Conservation (phyloP, 2,329 filamentous ascomycete species). For the Penicillium sp. region DNA sequence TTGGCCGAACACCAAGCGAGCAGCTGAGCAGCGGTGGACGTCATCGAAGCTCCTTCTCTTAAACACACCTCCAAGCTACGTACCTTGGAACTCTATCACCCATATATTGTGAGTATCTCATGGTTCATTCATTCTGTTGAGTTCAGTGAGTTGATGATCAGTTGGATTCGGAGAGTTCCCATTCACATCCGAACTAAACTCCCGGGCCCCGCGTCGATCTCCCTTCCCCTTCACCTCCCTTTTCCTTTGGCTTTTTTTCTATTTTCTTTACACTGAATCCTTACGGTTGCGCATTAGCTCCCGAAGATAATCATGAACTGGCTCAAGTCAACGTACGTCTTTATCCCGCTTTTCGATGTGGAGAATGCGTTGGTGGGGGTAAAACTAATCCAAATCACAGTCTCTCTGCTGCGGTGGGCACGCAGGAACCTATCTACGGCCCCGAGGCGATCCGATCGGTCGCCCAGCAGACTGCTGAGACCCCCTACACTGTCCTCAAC, state of each 20-base stretch:
- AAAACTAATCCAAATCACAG: conserved; percentile 33
- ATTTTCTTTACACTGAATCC: neutral
- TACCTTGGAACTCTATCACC: neutral
- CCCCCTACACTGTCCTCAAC: conserved; percentile 76
- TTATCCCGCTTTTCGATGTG: neutral
- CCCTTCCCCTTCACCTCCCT: conserved; percentile 24
- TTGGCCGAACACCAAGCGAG: conserved; percentile 25
- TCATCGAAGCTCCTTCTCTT: conserved; percentile 15
- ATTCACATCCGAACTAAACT: conserved; percentile 27
- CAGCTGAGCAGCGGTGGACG: conserved; percentile 17
- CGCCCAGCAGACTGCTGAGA: conserved; percentile 73
- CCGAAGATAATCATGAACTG: conserved; percentile 70
- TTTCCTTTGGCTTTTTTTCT: conserved; percentile 12
- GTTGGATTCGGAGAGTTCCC: conserved; percentile 8
- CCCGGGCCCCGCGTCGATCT: conserved; percentile 39
- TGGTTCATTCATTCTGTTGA: neutral
- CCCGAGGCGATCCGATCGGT: conserved; percentile 84
- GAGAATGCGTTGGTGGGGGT: neutral
- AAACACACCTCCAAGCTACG: neutral
- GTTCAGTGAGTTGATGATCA: neutral
- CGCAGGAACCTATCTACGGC: conserved; percentile 94
- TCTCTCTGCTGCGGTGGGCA: conserved; percentile 80
- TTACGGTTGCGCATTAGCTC: neutral
- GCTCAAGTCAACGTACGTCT: conserved; percentile 83
- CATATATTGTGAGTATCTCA: neutral